Evolutionary conservation across 2,329 filamentous ascomycete species (phyloP).

Genomic region (Pezicula radicicola): DNA sequence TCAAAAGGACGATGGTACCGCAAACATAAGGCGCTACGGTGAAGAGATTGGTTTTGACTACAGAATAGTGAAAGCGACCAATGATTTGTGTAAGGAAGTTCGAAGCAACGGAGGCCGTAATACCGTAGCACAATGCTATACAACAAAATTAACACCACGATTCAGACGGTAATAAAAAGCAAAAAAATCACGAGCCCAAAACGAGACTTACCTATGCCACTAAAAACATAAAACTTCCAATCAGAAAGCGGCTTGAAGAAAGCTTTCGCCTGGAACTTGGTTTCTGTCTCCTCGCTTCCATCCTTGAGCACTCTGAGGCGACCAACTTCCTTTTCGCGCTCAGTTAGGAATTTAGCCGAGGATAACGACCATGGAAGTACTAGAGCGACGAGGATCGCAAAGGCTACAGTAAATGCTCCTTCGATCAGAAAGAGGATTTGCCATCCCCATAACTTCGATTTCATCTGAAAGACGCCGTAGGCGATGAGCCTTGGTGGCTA

Average conservation of each 20-base stretch:
- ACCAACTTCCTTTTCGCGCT: neutral
- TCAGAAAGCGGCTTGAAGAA: neutral
- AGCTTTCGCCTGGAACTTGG: neutral
- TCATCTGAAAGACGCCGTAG: conserved; percentile 21
- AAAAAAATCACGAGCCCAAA: too few species aligned
- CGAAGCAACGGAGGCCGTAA: neutral
- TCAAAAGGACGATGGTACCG: conserved; percentile 61
- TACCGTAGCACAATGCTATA: neutral
- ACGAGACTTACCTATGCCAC: neutral
- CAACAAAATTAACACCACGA: conserved; percentile 18
- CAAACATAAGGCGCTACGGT: conserved; percentile 75
- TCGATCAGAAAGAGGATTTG: conserved; percentile 63
- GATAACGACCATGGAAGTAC: neutral
- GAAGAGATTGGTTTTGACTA: conserved; percentile 66
- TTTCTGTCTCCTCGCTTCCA: neutral
- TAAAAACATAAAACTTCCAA: neutral
- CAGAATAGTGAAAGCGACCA: conserved; percentile 38
- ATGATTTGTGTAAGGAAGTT: conserved; percentile 49
- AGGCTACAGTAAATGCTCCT: conserved; percentile 12
- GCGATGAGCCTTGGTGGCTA: neutral
- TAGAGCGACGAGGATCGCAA: neutral
- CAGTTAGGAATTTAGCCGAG: neutral
- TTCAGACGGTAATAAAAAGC: too few species aligned
- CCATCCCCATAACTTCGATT: conserved; percentile 50
- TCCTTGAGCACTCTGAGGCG: neutral